Conservation (phyloP, 495 filamentous ascomycete species). For the Halenospora varia region DNA sequence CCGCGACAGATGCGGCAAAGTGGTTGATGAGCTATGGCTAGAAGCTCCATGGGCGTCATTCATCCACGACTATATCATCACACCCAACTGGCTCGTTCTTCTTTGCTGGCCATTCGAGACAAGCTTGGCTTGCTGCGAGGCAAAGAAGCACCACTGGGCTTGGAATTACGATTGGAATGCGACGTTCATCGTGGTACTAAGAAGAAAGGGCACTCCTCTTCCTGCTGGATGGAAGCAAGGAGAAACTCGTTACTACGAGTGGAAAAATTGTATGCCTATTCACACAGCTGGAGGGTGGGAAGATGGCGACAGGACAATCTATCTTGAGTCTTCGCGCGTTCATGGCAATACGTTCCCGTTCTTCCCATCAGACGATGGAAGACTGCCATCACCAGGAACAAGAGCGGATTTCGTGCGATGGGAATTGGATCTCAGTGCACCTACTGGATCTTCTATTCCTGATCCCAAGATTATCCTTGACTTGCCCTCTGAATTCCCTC, state of each 20-base stretch:
- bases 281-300: too few species aligned
- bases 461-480: conserved; percentile 31
- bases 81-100: conserved; percentile 47
- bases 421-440: conserved; percentile 44
- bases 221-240: not conserved
- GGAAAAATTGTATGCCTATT: too few species aligned
- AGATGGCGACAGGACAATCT: too few species aligned
- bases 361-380: conserved; percentile 46
- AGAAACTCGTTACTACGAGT: too few species aligned
- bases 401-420: conserved; percentile 35
- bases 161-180: conserved; percentile 45
- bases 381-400: conserved; percentile 43
- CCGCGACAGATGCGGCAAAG: conserved; percentile 34
- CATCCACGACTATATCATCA: conserved; percentile 51
- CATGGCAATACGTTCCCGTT: conserved; percentile 35
- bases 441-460: conserved; percentile 30
- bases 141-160: conserved; percentile 40
- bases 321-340: too few species aligned
- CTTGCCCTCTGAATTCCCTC: conserved; percentile 54
- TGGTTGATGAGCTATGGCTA: conserved; percentile 42
- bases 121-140: conserved; percentile 44
- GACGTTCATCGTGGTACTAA: conserved; percentile 45
- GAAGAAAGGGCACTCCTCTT: conserved; percentile 39
- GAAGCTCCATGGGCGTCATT: conserved; percentile 46
- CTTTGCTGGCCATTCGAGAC: too few species aligned